These are phyloP conservation scores for Thermomucor indicae-seudaticae DNA, from an alignment of 371 early-diverging fungal species.

Conservation along the genomic window DNA sequence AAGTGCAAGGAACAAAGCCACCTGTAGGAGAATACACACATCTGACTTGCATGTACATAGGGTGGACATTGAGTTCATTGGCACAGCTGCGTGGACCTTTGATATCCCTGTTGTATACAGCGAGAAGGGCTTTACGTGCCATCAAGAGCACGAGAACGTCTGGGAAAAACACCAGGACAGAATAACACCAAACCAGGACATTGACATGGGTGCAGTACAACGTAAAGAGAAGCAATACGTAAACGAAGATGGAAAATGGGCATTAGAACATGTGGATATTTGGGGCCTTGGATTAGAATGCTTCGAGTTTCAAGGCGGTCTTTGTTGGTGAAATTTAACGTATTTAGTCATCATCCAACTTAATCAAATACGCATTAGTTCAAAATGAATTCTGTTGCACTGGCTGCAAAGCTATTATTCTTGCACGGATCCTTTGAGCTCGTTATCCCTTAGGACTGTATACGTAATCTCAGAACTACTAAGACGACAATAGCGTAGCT, in stretches of 20 bases:
- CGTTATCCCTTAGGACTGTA: not conserved
- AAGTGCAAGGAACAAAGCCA: too few relatives aligned
- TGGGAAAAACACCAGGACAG: conserved; percentile 34
- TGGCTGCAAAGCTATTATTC: too few relatives aligned
- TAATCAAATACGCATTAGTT: too few relatives aligned
- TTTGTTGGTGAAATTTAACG: conserved; percentile 20
- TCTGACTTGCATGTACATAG: conserved; percentile 3
- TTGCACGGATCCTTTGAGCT: too few relatives aligned
- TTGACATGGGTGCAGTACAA: conserved; percentile 22
- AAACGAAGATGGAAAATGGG: conserved; percentile 37
- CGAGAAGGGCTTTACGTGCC: conserved; percentile 29
- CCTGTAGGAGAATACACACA: not conserved
- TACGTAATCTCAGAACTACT: not conserved
- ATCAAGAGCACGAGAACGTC: conserved; percentile 37
- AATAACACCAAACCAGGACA: conserved; percentile 18
- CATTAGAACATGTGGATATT: conserved; percentile 29
- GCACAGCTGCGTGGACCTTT: conserved; percentile 34
- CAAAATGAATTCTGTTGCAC: too few relatives aligned
- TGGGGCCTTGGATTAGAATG: conserved; percentile 38
- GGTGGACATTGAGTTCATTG: conserved; percentile 43
- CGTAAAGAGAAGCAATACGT: conserved; percentile 19
- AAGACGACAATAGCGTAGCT: too few relatives aligned
- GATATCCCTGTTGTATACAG: conserved; percentile 30
- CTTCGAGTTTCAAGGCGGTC: conserved; percentile 30
- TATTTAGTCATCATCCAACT: not conserved